Evolutionary conservation across 164 flowering plant species (phyloP).

Genomic region (Malania oleifera): DNA sequence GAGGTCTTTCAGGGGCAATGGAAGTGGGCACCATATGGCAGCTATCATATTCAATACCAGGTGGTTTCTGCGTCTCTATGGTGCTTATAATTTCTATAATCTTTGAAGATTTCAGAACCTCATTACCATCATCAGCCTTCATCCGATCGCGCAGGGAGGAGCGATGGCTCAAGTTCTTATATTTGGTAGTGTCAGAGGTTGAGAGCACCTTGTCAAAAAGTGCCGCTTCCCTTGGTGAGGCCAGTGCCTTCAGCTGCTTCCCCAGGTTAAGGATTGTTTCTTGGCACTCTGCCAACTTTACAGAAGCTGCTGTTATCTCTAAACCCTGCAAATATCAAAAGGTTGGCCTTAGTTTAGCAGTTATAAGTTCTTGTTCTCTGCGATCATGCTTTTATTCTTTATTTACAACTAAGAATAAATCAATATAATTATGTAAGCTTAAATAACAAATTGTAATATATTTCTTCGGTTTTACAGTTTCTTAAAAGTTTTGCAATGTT

Average conservation of each 20-base stretch:
- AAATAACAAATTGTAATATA: no score
- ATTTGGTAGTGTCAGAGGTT: constrained; percentile 9
- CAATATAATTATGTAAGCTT: no score
- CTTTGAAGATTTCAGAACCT: constrained; percentile 30
- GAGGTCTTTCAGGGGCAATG: constrained; percentile 12
- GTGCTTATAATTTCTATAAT: constrained; percentile 33
- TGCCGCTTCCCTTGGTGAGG: constrained; percentile 35
- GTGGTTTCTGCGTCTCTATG: constrained; percentile 21
- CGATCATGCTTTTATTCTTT: no score
- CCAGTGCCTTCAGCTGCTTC: constrained; percentile 55
- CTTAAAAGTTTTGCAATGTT: no score
- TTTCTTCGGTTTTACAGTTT: no score
- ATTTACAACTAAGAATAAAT: no score
- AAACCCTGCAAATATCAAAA: constrained; percentile 45
- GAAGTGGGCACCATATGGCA: constrained; percentile 9
- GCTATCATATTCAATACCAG: constrained; percentile 7
- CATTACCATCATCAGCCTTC: constrained; percentile 49
- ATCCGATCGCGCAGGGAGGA: constrained; percentile 68
- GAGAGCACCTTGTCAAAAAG: constrained; percentile 31
- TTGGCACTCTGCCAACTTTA: constrained; percentile 59
- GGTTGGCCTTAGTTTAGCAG: background rate
- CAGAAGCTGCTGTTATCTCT: constrained; percentile 76
- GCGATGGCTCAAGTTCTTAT: constrained; percentile 26
- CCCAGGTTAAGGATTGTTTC: constrained; percentile 53
- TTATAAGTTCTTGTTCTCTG: no score